Conservation (phyloP, 805 yeast genomes). For the Sugiyamaella americana region DNA sequence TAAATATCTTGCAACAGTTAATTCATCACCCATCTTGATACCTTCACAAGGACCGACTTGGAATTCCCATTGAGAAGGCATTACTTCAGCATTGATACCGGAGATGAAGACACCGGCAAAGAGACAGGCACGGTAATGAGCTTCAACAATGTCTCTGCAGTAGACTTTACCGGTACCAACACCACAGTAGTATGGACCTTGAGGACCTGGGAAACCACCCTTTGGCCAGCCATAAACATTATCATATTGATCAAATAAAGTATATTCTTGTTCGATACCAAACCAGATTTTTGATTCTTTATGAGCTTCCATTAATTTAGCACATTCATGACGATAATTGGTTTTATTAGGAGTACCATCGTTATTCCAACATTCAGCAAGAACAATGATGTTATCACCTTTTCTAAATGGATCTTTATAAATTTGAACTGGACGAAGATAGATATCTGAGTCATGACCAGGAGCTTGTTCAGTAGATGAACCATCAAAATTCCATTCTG, state of each 20-base stretch:
- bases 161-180: slow-evolving; percentile 98
- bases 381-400: slow-evolving; percentile 93
- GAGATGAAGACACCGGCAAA: slow-evolving; percentile 86
- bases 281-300: slow-evolving; percentile 84
- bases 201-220: slow-evolving; percentile 99
- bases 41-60: slow-evolving; percentile 99
- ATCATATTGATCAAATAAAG: slow-evolving; percentile 86
- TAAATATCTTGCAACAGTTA: slow-evolving; percentile 93
- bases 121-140: slow-evolving; percentile 97
- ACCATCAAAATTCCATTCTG: slow-evolving; percentile 99
- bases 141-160: slow-evolving; percentile 97
- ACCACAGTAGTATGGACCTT: slow-evolving; percentile 99
- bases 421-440: slow-evolving; percentile 89
- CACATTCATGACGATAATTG: slow-evolving; percentile 97
- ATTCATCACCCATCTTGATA: slow-evolving; percentile 93
- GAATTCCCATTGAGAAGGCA: slow-evolving; percentile 99
- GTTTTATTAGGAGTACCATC: slow-evolving; percentile 99
- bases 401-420: slow-evolving; percentile 97
- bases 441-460: slow-evolving; percentile 93
- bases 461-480: slow-evolving; percentile 98
- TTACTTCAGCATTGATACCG: slow-evolving; percentile 98
- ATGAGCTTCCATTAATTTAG: slow-evolving; percentile 91
- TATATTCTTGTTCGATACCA: slow-evolving; percentile 98
- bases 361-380: slow-evolving; percentile 95
- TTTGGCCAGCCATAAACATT: slow-evolving; percentile 97